phyloP scores from a whole-genome alignment of 176 grass and related monocot species.

The Cenchrus purpureus region DNA sequence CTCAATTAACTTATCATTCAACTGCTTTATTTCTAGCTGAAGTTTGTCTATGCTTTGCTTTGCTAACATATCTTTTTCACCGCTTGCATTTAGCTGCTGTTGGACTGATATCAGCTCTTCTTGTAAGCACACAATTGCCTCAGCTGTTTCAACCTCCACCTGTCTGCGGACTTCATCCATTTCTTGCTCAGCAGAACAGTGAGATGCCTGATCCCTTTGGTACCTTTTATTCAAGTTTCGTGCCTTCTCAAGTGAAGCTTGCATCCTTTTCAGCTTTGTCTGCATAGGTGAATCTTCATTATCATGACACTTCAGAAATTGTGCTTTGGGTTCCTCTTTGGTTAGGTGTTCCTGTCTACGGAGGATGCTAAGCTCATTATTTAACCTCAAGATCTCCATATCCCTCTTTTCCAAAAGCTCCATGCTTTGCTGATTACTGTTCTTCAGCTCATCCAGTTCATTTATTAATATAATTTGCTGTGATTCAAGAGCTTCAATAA shows the following conservation, averaged over 20 bases:
- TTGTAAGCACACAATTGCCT: conserved; percentile 95
- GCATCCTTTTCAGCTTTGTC: conserved; percentile 87
- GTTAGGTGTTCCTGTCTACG: conserved; percentile 24
- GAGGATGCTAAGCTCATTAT: conserved; percentile 45
- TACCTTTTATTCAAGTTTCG: conserved; percentile 60
- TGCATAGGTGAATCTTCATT: conserved; percentile 90
- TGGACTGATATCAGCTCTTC: conserved; percentile 68
- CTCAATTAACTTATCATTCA: conserved; percentile 55
- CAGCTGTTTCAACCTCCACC: conserved; percentile 90
- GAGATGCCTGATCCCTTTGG: conserved; percentile 68
- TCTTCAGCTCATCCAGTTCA: conserved; percentile 69
- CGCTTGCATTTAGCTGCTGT: conserved; percentile 61
- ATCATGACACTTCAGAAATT: conserved; percentile 51
- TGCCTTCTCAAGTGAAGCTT: conserved; percentile 85
- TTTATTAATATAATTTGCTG: conserved; percentile 78
- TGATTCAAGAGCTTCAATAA: conserved; percentile 83
- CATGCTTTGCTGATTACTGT: conserved; percentile 43
- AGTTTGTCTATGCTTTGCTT: conserved; percentile 52
- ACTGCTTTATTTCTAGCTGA: conserved; percentile 56
- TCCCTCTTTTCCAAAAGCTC: conserved; percentile 47
- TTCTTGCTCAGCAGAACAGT: conserved; percentile 77
- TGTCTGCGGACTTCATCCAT: conserved; percentile 92
- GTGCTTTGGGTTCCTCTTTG: conserved; percentile 52
- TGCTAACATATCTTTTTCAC: conserved; percentile 51
- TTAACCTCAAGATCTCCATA: conserved; percentile 55